Base-by-base conservation (phyloP, 2,329 filamentous ascomycete species). In the Sporothrix variecibatus region DNA sequence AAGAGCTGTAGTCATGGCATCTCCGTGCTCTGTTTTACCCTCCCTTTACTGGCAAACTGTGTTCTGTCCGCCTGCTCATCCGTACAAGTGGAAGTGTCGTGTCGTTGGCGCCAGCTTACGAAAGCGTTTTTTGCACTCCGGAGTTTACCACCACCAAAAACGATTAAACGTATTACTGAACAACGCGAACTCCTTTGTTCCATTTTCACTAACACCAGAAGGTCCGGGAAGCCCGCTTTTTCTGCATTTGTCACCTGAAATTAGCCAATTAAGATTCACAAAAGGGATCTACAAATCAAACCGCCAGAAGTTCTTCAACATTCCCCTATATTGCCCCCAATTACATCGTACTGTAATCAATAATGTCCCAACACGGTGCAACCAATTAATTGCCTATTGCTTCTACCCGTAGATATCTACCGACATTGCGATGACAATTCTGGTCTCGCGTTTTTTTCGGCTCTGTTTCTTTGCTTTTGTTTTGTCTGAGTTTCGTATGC, bases 101-200 rank as follows among this genome's bases (percentile, higher is more conserved):
- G 56, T 60, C 28, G 15, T 34, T 17, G 26, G 12, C 7, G 8
- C 51, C 56, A 31, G 28, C 60, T 40, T 40, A 64, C 31, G 31
- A 64, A 64, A 64, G 34, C 60, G 7, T 9, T 38, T n/a, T 6
- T 20, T 20, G 15, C 43, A 20, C 12, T 8, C 31, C 56, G 56
- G 56, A 34, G 28, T 34, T 60, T 60, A 28, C 11, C 23, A 4
- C 53, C 23, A 23, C 23, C 26, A 11, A 60, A 23, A 23, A 8
- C n/a, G 23, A 64, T 11, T 38, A 64, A 64, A 64, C 31, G 58
- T 64, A 64, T 64, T 64, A 64, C 31, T 64, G 60, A 64, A 64
- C 60, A 64, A 38, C 28, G 56, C 56, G 56, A 40, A 64, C n/a
- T 64, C 60, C 60, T 20, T 49, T 49, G 31, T 23, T 40, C 34